Evolutionary conservation across 192 early-diverging fungal genomes (phyloP), one percentile per base, ranked within the genome.

Genomic region (Chytriomyces sp.): DNA sequence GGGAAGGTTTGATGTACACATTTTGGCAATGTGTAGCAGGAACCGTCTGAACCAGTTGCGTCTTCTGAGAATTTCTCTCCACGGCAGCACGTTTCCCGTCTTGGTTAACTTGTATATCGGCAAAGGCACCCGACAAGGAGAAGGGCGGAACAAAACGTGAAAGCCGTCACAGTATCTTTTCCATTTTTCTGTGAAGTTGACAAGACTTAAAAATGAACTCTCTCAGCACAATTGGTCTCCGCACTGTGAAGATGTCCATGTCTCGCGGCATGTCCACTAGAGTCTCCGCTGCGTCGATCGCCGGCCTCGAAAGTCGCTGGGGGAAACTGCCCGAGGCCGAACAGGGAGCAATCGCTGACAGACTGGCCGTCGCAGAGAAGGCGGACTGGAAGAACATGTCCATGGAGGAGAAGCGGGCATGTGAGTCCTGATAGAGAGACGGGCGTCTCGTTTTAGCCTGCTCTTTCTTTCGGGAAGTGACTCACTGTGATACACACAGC

Each of bases 351-450:
- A 90, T 97, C 67, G 83, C 92, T 68, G 93, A 92, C 78, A 80
- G 87, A 50, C 89, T 99, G 35, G 87, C 87, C 75, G 93, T 93
- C 82, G 87, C 86, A 75, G 94, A 97, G 90, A 96, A 96, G 89
- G 93, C 88, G 60, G 95, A 99, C 89, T 99, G 97, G 97, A 93
- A 93, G 87, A 88, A 90, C 76, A 83, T 99, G 77, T 84, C 96
- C 64, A 72, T 93, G 80, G 96, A 98, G 67, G 90, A 99, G 86
- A 99, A 99, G 92, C 92, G 94, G 80, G 94, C 97, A 77, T 92
- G 94, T 95, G 85, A 59, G 77, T 72, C 0, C 48, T 20, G 2
- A 57, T 57, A 20, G 53, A 20, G 13, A n/a, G 53, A 20, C 2
- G 53, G 53, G 53, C 3, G 13, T 1, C 53, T 57, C 16, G 20